These are phyloP conservation scores for Piper longum DNA, from an alignment of 164 flowering plant species.

Conservation along the genomic window DNA sequence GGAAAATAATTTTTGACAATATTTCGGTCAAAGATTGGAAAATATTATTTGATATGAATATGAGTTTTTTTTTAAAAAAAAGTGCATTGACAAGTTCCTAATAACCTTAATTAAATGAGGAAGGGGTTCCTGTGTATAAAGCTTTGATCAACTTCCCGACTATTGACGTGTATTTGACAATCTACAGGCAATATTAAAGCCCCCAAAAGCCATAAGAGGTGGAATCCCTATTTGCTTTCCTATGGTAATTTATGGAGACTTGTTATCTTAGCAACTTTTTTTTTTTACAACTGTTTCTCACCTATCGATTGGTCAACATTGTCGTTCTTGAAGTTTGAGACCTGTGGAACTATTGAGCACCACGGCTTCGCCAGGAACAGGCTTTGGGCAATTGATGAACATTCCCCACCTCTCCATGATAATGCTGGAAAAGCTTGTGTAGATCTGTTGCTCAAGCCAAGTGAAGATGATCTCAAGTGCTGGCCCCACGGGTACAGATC, in stretches of 20 bases:
- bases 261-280: background rate
- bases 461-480: slow-evolving; percentile 74
- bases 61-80: no score
- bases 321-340: slow-evolving; percentile 51
- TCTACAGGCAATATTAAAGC: slow-evolving; percentile 66
- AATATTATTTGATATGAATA: no score
- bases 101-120: no score
- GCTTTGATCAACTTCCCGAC: background rate
- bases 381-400: slow-evolving; percentile 63
- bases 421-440: slow-evolving; percentile 44
- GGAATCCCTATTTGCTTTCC: slow-evolving; percentile 93
- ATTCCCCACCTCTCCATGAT: slow-evolving; percentile 66
- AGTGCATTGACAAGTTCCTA: no score
- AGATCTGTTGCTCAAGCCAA: slow-evolving; percentile 69
- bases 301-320: slow-evolving; percentile 3
- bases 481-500: slow-evolving; percentile 78
- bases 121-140: background rate
- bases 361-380: slow-evolving; percentile 91
- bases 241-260: slow-evolving; percentile 30
- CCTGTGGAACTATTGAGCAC: slow-evolving; percentile 67
- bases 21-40: background rate
- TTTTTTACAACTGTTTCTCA: background rate
- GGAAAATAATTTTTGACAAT: no score
- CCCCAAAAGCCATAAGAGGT: slow-evolving; percentile 77
- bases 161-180: background rate